These are phyloP conservation scores for Lagenidium sp. DNA, from an alignment of 352 stramenopile species.

Conservation along the genomic window DNA sequence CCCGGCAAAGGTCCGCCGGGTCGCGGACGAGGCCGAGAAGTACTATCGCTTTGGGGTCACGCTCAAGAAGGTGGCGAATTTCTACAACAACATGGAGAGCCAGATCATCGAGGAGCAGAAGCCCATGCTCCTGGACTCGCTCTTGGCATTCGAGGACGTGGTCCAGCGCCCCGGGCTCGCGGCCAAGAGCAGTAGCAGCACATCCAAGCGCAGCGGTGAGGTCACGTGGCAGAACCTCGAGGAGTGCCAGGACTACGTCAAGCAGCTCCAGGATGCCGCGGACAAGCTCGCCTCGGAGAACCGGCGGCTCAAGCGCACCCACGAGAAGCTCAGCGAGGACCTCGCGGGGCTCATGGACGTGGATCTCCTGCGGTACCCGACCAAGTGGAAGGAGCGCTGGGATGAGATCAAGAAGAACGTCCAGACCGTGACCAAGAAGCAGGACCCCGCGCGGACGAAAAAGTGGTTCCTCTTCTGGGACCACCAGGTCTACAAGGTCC, in stretches of 20 bases:
- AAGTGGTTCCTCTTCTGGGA: constrained; percentile 94
- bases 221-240: constrained; percentile 89
- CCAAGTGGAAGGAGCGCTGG: constrained; percentile 85
- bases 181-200: constrained; percentile 18
- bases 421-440: constrained; percentile 59
- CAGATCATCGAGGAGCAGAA: constrained; percentile 94
- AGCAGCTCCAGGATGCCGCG: constrained; percentile 83
- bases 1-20: constrained; percentile 46
- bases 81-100: constrained; percentile 94
- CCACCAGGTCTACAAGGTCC: constrained; percentile 92
- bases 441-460: constrained; percentile 67
- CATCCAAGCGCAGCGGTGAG: constrained; percentile 45
- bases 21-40: constrained; percentile 85
- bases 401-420: constrained; percentile 77
- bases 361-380: constrained; percentile 79
- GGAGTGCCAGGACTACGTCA: constrained; percentile 91
- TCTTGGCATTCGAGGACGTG: constrained; percentile 88
- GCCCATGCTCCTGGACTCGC: constrained; percentile 89
- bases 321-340: constrained; percentile 77
- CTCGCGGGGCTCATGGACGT: constrained; percentile 84
- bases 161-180: constrained; percentile 63
- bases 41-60: constrained; percentile 93
- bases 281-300: constrained; percentile 89
- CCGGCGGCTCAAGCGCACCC: constrained; percentile 80
- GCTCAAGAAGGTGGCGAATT: constrained; percentile 95